These are phyloP conservation scores for Coniochaeta sp. DNA, from an alignment of 2,329 filamentous ascomycete species.

Conservation along the genomic window DNA sequence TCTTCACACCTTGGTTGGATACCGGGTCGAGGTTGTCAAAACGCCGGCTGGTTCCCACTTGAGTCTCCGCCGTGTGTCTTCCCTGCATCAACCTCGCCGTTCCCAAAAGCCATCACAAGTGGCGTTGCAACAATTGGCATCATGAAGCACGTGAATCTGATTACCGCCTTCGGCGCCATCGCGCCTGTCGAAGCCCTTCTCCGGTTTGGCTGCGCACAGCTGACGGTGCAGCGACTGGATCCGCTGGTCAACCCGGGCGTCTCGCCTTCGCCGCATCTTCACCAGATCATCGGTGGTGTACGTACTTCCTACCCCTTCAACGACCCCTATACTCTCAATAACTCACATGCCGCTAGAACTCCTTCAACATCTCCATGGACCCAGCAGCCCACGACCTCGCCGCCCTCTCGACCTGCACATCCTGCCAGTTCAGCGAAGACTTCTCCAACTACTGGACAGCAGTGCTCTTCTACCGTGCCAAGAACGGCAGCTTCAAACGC, in stretches of 20 bases:
- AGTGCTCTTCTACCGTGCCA: slow-evolving; percentile 30
- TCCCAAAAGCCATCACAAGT: not conserved
- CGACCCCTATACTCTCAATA: not conserved
- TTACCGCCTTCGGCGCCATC: slow-evolving; percentile 19
- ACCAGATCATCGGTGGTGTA: slow-evolving; percentile 50
- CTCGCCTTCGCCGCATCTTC: slow-evolving; percentile 48
- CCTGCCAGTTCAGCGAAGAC: slow-evolving; percentile 29
- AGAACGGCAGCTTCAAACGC: slow-evolving; percentile 33
- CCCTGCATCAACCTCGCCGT: not conserved
- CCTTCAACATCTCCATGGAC: slow-evolving; percentile 38
- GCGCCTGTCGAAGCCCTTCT: slow-evolving; percentile 21
- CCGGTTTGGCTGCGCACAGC: slow-evolving; percentile 40
- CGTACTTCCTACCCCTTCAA: slow-evolving; percentile 4
- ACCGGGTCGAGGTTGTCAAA: not conserved
- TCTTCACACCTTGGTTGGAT: slow-evolving; percentile 7
- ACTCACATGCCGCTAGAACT: slow-evolving; percentile 21
- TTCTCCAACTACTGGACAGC: slow-evolving; percentile 29
- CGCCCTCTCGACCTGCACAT: slow-evolving; percentile 34
- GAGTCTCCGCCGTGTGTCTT: not conserved
- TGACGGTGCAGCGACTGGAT: slow-evolving; percentile 39
- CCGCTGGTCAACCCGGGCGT: slow-evolving; percentile 35
- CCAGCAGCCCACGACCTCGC: slow-evolving; percentile 22
- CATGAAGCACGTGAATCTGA: slow-evolving; percentile 18
- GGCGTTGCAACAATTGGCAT: not conserved
- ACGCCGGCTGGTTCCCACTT: not conserved